Evolutionary conservation across 805 yeast genomes (phyloP), one percentile per base, ranked within the genome.

Genomic region (Deakozyma indianensis): DNA sequence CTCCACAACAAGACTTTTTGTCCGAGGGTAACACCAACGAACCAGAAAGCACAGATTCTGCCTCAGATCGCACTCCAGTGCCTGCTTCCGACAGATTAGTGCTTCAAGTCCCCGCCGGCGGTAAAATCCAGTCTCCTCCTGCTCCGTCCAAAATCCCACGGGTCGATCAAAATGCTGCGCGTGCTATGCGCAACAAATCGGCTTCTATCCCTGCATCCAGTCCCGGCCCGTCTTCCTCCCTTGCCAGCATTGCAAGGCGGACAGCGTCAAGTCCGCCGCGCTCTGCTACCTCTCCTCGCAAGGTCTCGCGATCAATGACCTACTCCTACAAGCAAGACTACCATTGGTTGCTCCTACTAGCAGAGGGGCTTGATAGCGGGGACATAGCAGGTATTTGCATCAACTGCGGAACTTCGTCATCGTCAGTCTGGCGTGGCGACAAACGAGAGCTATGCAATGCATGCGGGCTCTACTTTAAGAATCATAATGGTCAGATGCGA

Each of bases 211-310:
- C 38, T 14, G 38, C 38, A 32, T 32, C 38, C 11, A 11, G 18
- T 32, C 38, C 38, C 4, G 38, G 38, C 5, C 38, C 38, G 7
- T 32, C 38, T 7, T 20, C 9, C 5, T 32, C 38, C 11, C 38
- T 32, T 7, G 38, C 9, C 7, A 9, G 5, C 18, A n/a, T 32
- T 32, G 38, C 38, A 5, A 7, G 38, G 11, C 38, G 38, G 7
- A 32, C 38, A n/a, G 38, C 38, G 7, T 32, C 38, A n/a, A 11
- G 18, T 20, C 38, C 38, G 38, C 38, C 38, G 18, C 38, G 38
- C 9, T n/a, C 38, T 14, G 11, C 38, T 5, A 14, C 18, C 7
- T 32, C 38, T 32, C 38, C 38, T n/a, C 11, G 18, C 7, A 32
- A 32, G 18, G 11, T n/a, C 5, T 32, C 38, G 9, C 28, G 28